These are phyloP conservation scores for Prunus yedoensis DNA, from an alignment of 331 rosid genomes.

Conservation along the genomic window DNA sequence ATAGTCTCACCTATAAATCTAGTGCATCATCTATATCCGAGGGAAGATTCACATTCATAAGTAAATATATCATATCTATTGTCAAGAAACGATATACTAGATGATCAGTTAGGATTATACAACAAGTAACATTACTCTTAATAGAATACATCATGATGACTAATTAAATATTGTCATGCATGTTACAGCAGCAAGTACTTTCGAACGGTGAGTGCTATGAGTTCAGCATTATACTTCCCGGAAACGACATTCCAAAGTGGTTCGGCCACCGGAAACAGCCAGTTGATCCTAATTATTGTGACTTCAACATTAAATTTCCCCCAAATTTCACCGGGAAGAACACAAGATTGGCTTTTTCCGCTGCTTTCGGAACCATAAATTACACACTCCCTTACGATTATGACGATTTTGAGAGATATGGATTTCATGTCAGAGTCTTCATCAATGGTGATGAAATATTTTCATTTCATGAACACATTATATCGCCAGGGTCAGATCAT, in stretches of 20 bases:
- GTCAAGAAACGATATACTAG: no score
- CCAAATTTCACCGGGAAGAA: slow-evolving; percentile 13
- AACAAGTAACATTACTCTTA: no score
- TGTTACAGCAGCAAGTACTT: not conserved
- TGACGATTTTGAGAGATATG: not conserved
- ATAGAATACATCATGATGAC: no score
- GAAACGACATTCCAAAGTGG: slow-evolving; percentile 6
- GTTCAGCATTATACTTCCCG: not conserved
- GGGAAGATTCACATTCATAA: no score
- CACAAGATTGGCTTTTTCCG: slow-evolving; percentile 2
- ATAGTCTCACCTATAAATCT: no score
- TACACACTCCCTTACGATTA: not conserved
- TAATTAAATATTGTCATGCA: not conserved
- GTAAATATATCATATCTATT: no score
- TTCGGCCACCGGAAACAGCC: not conserved
- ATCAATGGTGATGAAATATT: not conserved
- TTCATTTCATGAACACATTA: not conserved
- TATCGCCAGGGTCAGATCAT: slow-evolving; percentile 3
- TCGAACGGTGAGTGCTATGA: not conserved
- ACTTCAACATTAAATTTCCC: not conserved
- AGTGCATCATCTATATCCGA: no score
- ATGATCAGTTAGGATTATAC: no score
- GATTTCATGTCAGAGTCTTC: not conserved
- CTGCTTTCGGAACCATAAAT: not conserved
- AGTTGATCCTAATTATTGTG: not conserved